These are phyloP conservation scores for Dryas integrifolia DNA, from an alignment of 331 rosid species.

Conservation along the genomic window DNA sequence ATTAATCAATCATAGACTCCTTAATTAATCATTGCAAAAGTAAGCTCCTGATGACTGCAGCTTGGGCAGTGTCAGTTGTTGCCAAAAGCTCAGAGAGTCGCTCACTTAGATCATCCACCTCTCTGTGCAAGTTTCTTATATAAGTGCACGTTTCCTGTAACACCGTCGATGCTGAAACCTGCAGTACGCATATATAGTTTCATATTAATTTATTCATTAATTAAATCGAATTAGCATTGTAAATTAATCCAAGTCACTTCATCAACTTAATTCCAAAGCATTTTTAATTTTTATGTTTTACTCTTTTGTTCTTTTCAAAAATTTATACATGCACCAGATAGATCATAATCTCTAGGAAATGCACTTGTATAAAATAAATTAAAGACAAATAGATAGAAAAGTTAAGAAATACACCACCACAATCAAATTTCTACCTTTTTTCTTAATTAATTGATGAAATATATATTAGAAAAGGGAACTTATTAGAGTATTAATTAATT, in stretches of 20 bases:
- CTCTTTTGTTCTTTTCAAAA: too few relatives aligned
- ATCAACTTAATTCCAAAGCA: too few relatives aligned
- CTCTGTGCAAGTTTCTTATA: conserved; percentile 74
- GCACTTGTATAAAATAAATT: too few relatives aligned
- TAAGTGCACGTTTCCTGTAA: conserved; percentile 89
- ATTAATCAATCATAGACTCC: neutral
- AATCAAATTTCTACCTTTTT: neutral
- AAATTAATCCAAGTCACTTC: too few relatives aligned
- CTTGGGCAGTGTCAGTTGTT: conserved; percentile 77
- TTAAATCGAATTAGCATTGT: too few relatives aligned
- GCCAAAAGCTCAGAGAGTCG: conserved; percentile 76
- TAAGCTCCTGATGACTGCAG: conserved; percentile 79
- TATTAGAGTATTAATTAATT: neutral
- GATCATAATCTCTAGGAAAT: too few relatives aligned
- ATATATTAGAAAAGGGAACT: neutral
- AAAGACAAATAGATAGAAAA: too few relatives aligned
- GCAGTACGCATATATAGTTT: neutral
- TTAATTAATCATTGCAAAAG: conserved; percentile 52
- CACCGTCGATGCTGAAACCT: conserved; percentile 74
- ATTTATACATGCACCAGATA: too few relatives aligned
- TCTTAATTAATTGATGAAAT: too few relatives aligned
- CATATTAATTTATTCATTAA: too few relatives aligned
- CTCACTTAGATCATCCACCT: conserved; percentile 84
- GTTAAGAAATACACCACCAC: neutral
- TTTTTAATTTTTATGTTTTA: too few relatives aligned